Conservation (phyloP, 179 eudicot species). For the Spinacia oleracea region DNA sequence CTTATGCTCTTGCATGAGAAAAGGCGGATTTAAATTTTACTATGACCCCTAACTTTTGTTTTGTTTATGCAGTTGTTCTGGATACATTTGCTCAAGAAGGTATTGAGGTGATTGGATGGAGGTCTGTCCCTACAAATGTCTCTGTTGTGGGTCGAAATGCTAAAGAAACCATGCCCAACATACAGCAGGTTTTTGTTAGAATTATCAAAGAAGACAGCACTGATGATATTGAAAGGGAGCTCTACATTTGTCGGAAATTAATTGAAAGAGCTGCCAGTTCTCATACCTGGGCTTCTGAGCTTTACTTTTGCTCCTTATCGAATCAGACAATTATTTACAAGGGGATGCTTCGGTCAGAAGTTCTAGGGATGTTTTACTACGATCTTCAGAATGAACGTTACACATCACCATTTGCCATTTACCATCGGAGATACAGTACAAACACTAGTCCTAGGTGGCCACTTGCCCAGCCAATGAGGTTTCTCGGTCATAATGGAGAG, state of each 20-base stretch:
- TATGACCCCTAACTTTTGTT: neutral
- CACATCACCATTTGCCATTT: constrained; percentile 88
- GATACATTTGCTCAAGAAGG: constrained; percentile 83
- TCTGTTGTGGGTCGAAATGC: constrained; percentile 85
- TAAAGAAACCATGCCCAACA: constrained; percentile 94
- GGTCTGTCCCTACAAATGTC: constrained; percentile 79
- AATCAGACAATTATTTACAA: constrained; percentile 94
- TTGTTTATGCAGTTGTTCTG: constrained; percentile 53
- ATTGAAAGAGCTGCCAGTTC: constrained; percentile 74
- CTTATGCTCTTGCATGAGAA: neutral
- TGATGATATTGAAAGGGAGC: constrained; percentile 94
- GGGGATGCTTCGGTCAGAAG: constrained; percentile 99
- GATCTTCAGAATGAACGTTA: constrained; percentile 81
- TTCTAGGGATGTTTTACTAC: constrained; percentile 80
- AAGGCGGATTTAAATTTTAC: neutral
- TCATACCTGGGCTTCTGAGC: constrained; percentile 83
- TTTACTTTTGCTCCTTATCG: constrained; percentile 95
- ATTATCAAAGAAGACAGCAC: constrained; percentile 69
- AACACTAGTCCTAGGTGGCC: constrained; percentile 99
- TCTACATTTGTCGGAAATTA: constrained; percentile 90
- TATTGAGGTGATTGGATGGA: constrained; percentile 97
- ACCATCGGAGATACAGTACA: constrained; percentile 98
- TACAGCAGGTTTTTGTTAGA: constrained; percentile 84
- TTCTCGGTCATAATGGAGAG: constrained; percentile 99
- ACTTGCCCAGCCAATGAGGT: constrained; percentile 99